Base-by-base conservation (phyloP, 495 filamentous ascomycete species). In the Friedmanniomyces simplex region DNA sequence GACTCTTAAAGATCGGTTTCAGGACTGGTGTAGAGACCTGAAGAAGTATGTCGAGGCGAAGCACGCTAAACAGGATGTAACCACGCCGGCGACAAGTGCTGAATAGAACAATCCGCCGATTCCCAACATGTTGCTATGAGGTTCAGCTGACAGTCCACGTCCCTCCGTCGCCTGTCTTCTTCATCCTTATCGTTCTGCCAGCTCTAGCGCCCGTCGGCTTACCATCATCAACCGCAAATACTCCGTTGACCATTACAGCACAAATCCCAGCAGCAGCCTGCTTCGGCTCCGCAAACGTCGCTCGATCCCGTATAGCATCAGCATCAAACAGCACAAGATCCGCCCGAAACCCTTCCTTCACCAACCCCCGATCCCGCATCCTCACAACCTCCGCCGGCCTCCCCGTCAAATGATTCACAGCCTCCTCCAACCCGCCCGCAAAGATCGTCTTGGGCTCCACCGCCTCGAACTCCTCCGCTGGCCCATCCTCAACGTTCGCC, bases 21-120 rank as follows among this genome's bases (percentile, higher is more conserved):
- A 46, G 30, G 64, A 66, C 5, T 64, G 57, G 61, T 43, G 21
- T 22, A 20, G 36, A 30, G 64, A 66, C 51, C 47, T 66, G 48
- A 61, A 62, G 60, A 28, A 30, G 47, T 54, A 42, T 50, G 59
- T 59, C 28, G 47, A 47, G 52, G 56, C 37, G 41, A 43, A 41
- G 56, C 30, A 45, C 11, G 47, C 12, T 50, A 22, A 18, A 7
- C 11, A 12, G 5, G 47, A 5, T 10, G 47, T 12, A 8, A 22
- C 11, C 11, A 22, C 18, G 47, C 12, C 47, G 18, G 47, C 20
- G 47, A 47, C n/a, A n/a, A n/a, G n/a, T n/a, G n/a, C n/a, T n/a
- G n/a, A n/a, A n/a, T n/a, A n/a, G n/a, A n/a, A n/a, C n/a, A n/a
- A n/a, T n/a, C n/a, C n/a, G n/a, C n/a, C n/a, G n/a, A n/a, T n/a